phyloP scores from a whole-genome alignment of 148 eudicot genomes.

The Rhododendron ferrugineum region DNA sequence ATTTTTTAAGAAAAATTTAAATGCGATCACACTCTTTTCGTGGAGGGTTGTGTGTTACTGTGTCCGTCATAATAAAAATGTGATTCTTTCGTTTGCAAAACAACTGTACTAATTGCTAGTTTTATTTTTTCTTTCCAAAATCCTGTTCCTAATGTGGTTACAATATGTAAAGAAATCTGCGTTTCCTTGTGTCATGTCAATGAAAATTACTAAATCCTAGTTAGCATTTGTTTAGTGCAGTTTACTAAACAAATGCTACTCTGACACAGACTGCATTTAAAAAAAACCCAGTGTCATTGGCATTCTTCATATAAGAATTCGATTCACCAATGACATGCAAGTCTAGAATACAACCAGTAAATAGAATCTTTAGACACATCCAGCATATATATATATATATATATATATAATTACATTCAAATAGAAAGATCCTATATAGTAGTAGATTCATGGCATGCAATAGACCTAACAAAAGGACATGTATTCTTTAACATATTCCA shows the following conservation, averaged over 20 bases:
- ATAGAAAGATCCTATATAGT: background rate
- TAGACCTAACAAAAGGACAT: background rate
- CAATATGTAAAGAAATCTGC: background rate
- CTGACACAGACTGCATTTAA: background rate
- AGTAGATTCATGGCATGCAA: background rate
- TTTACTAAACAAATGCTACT: background rate
- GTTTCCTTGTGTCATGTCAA: background rate
- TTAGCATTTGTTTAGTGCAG: background rate
- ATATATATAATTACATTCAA: background rate
- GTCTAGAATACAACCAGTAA: background rate
- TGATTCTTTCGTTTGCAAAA: background rate
- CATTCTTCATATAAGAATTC: background rate
- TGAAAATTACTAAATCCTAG: background rate
- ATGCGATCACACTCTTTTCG: too few relatives aligned
- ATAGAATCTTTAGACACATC: background rate
- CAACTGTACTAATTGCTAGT: background rate
- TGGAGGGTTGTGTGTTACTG: too few relatives aligned
- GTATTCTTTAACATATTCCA: background rate
- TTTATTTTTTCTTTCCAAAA: background rate
- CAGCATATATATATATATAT: background rate
- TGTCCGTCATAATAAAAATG: background rate
- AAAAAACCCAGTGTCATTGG: background rate
- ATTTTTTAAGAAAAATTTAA: too few relatives aligned
- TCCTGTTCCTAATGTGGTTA: too few relatives aligned
- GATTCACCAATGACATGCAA: background rate